These are phyloP conservation scores for Monosporascus sp. DNA, from an alignment of 2,329 filamentous ascomycete genomes.

Conservation along the genomic window DNA sequence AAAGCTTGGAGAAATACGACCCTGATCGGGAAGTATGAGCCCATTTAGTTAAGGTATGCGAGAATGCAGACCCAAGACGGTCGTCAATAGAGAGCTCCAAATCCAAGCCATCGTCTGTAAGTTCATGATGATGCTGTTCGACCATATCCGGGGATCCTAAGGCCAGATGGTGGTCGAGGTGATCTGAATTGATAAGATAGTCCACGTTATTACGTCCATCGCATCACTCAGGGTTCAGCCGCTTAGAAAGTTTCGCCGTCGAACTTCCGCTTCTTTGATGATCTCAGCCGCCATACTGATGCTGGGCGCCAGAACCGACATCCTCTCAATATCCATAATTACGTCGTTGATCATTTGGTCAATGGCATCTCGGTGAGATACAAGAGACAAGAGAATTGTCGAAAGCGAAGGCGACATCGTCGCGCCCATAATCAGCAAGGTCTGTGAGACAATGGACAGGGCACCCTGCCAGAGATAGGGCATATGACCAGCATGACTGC, in stretches of 20 bases:
- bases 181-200: slow-evolving; percentile 12
- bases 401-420: slow-evolving; percentile 73
- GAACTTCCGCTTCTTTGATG: slow-evolving; percentile 70
- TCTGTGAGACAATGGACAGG: slow-evolving; percentile 77
- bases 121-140: background rate
- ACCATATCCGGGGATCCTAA: background rate
- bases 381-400: slow-evolving; percentile 54
- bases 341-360: slow-evolving; percentile 76
- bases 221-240: slow-evolving; percentile 31
- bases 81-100: background rate
- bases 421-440: slow-evolving; percentile 76
- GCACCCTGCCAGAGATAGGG: slow-evolving; percentile 84
- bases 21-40: no score
- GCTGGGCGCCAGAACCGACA: slow-evolving; percentile 71
- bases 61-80: background rate
- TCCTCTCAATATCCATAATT: slow-evolving; percentile 68
- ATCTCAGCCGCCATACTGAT: slow-evolving; percentile 73
- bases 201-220: slow-evolving; percentile 10
- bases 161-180: background rate
- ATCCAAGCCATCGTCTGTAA: background rate
- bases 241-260: slow-evolving; percentile 58
- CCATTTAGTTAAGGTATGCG: no score
- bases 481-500: slow-evolving; percentile 73
- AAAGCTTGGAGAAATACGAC: no score
- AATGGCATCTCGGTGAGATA: slow-evolving; percentile 55